These are phyloP conservation scores for Pouteria glomerata DNA, from an alignment of 148 eudicot species.

Conservation along the genomic window DNA sequence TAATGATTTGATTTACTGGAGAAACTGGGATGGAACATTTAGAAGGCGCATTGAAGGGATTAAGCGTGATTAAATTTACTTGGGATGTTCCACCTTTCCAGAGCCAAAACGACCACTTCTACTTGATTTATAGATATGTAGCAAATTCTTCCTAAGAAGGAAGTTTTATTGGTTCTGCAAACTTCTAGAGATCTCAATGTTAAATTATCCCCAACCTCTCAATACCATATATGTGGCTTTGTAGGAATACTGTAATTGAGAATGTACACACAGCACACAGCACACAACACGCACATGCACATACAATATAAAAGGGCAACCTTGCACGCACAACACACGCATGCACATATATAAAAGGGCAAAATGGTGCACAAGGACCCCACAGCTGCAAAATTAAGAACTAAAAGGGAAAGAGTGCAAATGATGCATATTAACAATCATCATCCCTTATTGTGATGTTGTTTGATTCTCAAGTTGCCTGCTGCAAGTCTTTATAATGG, in stretches of 20 bases:
- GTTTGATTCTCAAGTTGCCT: too few species aligned
- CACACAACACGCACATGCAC: too few species aligned
- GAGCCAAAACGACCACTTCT: not conserved
- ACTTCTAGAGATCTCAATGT: not conserved
- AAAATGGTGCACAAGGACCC: too few species aligned
- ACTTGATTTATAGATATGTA: not conserved
- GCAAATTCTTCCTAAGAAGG: not conserved
- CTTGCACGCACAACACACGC: too few species aligned
- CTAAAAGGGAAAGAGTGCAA: too few species aligned
- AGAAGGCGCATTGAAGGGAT: not conserved
- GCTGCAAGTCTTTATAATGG: too few species aligned
- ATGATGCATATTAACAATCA: too few species aligned
- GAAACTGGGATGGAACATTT: not conserved
- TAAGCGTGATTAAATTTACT: not conserved
- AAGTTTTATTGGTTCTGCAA: not conserved
- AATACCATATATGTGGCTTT: not conserved
- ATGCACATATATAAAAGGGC: too few species aligned
- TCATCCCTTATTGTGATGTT: too few species aligned
- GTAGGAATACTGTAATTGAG: not conserved
- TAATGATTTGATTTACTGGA: not conserved
- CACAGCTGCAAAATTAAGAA: too few species aligned
- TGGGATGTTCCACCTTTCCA: not conserved
- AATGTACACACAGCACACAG: too few species aligned
- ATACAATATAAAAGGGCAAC: too few species aligned
- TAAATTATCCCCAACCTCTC: not conserved